Evolutionary conservation across 2,329 filamentous ascomycete genomes (phyloP), one percentile per base, ranked within the genome.

Genomic region (Apiospora malaysiana): DNA sequence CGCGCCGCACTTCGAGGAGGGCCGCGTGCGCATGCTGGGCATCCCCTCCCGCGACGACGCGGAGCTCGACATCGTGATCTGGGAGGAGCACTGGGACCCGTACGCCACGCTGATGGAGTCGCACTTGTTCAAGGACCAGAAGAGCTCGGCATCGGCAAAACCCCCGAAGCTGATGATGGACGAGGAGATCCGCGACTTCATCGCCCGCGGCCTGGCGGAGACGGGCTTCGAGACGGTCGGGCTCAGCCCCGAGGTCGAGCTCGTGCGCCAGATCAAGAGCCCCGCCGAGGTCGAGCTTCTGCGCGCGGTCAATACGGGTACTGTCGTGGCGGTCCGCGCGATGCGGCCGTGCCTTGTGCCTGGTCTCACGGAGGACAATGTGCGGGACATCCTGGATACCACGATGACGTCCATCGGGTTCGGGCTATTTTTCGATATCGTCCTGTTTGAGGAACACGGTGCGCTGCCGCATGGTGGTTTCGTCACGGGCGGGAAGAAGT

Each of bases 61-160:
- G 2, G 80, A 84, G 21, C 81, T 91, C 7, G 82, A 86, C 14
- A 86, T 90, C 49, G 82, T 91, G 18, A 81, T 84, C 0, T 91
- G 89, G 84, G 88, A 91, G 78, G 89, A 91, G 74, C 88, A 91
- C 73, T 91, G 88, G 89, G 84, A 91, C 76, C 89, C 89, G 0
- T 92, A 91, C 77, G 78, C 78, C 0, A 91, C 87, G 0, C 80
- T 91, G 23, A 79, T 83, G 16, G 73, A 83, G 32, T 86, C 84
- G 0, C 80, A 77, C 9, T 78, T 86, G 1, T 85, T 86, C 45
- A 12, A 14, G 18, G 12, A 63, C 4, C 10, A 23, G 23, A 10
- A 5, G 25, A 16, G 3, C 3, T 27, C 3, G 2, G 16, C 16
- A 3, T 51, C 51, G 14, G 71, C 72, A 0, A 27, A 47, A 14